A percentile compares a stretch with the other conserved stretches of the same genome.
Evolutionary conservation across 176 grass and related monocot genomes (phyloP).

Genomic region (Cenchrus fungigraminus): DNA sequence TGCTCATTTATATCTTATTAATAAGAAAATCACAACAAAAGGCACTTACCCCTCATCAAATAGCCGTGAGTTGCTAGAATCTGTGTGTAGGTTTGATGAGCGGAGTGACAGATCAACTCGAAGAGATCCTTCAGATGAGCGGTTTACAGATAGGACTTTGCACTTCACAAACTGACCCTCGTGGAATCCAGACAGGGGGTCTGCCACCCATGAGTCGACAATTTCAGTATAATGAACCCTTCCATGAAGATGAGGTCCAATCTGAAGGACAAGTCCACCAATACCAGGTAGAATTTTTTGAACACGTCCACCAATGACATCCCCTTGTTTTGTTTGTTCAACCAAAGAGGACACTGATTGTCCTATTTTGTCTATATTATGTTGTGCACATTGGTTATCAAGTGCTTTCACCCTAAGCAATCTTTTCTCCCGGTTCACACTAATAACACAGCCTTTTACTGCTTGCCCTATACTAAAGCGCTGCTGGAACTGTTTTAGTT

Average conservation of each 20-base stretch:
- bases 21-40: constrained; percentile 20
- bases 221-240: constrained; percentile 97
- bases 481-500: constrained; percentile 78
- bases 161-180: constrained; percentile 97
- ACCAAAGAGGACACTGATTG: constrained; percentile 27
- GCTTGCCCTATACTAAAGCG: constrained; percentile 71
- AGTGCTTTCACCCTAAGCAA: constrained; percentile 69
- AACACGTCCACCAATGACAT: constrained; percentile 81
- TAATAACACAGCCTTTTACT: constrained; percentile 64
- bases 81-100: constrained; percentile 45
- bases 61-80: constrained; percentile 34
- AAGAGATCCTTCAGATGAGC: constrained; percentile 68
- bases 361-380: constrained; percentile 32
- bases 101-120: constrained; percentile 90
- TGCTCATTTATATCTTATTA: neutral
- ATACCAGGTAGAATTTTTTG: constrained; percentile 89
- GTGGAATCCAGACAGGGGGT: constrained; percentile 68
- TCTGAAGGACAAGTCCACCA: constrained; percentile 84
- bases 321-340: constrained; percentile 72
- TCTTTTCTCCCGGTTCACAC: constrained; percentile 74
- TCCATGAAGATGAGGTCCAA: constrained; percentile 92
- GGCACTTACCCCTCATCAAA: constrained; percentile 67
- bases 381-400: constrained; percentile 27
- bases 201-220: constrained; percentile 69
- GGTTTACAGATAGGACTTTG: constrained; percentile 72